Percentiles rank a stretch among this genome's conserved stretches.
Evolutionary conservation across 441 rosid species (phyloP).

Genomic region (Syzygium syzygioides): DNA sequence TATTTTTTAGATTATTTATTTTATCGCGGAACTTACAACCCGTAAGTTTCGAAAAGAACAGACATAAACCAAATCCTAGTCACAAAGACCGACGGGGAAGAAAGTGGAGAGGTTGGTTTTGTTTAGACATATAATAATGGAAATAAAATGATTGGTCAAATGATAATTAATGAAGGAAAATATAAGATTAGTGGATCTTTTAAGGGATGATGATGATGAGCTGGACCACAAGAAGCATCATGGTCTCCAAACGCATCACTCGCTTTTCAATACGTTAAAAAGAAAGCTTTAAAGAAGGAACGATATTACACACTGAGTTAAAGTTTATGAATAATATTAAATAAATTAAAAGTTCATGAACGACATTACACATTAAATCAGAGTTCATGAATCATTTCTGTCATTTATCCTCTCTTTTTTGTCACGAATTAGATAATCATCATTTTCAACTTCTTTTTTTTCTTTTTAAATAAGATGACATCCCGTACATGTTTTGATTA

Average conservation of each 20-base stretch:
- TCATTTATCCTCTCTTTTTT: neutral
- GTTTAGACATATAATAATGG: neutral
- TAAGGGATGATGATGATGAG: neutral
- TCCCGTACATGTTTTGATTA: neutral
- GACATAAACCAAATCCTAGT: neutral
- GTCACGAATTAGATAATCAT: neutral
- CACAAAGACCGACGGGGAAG: neutral
- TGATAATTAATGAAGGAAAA: neutral
- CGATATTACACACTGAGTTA: too few species aligned
- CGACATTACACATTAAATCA: rapidly evolving
- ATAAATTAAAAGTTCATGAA: rapidly evolving
- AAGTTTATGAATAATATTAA: rapidly evolving
- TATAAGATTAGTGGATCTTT: neutral
- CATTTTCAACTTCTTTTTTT: neutral
- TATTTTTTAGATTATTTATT: too few species aligned
- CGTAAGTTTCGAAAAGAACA: neutral
- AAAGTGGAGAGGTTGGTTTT: neutral
- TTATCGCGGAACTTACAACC: too few species aligned
- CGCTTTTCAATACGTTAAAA: neutral
- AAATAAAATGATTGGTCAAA: neutral
- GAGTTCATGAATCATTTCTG: neutral
- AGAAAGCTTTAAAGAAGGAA: neutral
- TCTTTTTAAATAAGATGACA: neutral
- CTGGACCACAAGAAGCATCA: neutral
- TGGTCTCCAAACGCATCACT: neutral